Conservation (phyloP, 306 rosid species). For the barrel medic (Medicago truncatula) region DNA sequence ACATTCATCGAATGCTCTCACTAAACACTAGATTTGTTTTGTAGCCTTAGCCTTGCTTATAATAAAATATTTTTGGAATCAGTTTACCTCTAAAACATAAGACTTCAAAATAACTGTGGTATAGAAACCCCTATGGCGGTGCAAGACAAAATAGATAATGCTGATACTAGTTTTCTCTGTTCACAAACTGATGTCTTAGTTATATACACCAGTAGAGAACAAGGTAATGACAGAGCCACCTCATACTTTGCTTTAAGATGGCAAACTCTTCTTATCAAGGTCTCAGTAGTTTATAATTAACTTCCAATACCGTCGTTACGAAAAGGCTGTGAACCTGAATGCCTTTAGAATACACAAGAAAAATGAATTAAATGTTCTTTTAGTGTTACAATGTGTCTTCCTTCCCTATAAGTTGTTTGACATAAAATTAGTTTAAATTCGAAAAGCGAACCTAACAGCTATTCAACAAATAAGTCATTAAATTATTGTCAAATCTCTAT, state of each 20-base stretch:
- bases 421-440: conserved; percentile 27
- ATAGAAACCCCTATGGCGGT: background rate
- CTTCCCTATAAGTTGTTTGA: conserved; percentile 28
- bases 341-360: conserved; percentile 2
- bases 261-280: background rate
- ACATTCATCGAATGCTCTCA: background rate
- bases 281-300: background rate
- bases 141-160: background rate
- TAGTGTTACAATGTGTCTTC: background rate
- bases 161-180: conserved; percentile 28
- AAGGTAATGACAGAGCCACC: background rate
- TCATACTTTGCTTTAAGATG: conserved; percentile 4
- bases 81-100: background rate
- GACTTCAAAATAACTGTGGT: background rate
- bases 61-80: conserved; percentile 10
- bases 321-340: conserved; percentile 21
- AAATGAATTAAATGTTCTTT: conserved; percentile 9
- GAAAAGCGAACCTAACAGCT: conserved; percentile 1
- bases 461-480: conserved; percentile 12
- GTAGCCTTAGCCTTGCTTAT: conserved; percentile 4
- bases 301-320: background rate
- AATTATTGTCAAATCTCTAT: background rate
- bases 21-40: conserved; percentile 6
- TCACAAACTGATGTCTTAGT: conserved; percentile 22
- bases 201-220: background rate